Conservation (phyloP, 1,284 basidiomycete species). For the Fomitopsis palustris region DNA sequence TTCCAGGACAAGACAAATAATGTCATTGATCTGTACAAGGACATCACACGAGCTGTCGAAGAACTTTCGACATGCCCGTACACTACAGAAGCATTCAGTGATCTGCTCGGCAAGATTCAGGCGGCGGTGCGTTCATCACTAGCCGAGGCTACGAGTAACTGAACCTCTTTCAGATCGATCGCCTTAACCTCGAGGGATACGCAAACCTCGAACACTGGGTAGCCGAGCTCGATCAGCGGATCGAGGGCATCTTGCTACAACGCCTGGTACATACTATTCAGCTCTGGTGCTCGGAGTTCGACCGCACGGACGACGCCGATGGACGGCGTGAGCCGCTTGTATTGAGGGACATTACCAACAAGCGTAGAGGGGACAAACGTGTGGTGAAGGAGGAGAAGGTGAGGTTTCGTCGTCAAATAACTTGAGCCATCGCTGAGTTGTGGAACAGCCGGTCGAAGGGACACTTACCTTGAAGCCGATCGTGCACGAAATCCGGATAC, state of each 20-base stretch:
- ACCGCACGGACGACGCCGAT: conserved; percentile 63
- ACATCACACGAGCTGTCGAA: conserved; percentile 81
- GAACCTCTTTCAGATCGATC: conserved; percentile 66
- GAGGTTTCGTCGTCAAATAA: background rate
- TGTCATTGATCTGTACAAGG: conserved; percentile 88
- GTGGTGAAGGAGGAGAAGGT: conserved; percentile 70
- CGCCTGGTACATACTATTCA: conserved; percentile 80
- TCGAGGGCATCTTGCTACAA: conserved; percentile 80
- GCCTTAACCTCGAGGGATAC: conserved; percentile 93
- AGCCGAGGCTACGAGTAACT: background rate
- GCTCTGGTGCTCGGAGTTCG: conserved; percentile 88
- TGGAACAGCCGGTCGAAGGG: conserved; percentile 57
- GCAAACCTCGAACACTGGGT: conserved; percentile 99
- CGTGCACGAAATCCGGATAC: conserved; percentile 94
- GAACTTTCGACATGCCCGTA: conserved; percentile 88
- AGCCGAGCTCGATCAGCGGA: conserved; percentile 80
- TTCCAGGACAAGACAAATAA: conserved; percentile 88
- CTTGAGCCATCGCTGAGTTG: background rate
- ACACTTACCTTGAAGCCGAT: conserved; percentile 78
- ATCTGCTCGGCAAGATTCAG: conserved; percentile 80
- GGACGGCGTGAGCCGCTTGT: conserved; percentile 48
- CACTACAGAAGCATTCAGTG: conserved; percentile 76
- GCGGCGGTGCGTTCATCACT: conserved; percentile 53
- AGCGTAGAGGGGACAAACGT: conserved; percentile 63
- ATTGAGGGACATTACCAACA: conserved; percentile 53